Base-by-base conservation (phyloP, 768 basidiomycete species). In the Termitomyces sp. region DNA sequence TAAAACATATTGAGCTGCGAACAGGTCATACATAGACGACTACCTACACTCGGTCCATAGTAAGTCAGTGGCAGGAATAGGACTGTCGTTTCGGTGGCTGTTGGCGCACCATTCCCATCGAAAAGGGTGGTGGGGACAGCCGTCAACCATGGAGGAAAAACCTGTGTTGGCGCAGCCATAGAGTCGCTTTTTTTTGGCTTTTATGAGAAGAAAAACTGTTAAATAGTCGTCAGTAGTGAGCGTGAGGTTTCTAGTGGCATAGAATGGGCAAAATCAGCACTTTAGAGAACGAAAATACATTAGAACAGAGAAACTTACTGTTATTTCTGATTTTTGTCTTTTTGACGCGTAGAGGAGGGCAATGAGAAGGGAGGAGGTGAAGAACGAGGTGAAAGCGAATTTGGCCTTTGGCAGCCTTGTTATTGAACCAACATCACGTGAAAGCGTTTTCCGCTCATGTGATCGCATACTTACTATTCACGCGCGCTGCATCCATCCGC, bases 31-130 rank as follows among this genome's bases (percentile, higher is more conserved):
- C n/a, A 19, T 35, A 17, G 46, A 30, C 10, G 17, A 23, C 3
- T 40, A 56, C 61, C 80, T 66, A 91, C 89, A 68, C 85, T 85
- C 52, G 91, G 89, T 30, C 91, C 91, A 61, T 81, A 90, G 70
- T 92, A 93, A 0, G 90, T 91, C 61, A 91, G 72, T 40, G 91
- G 88, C 49, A 91, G 66, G 61, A 78, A 82, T 27, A 89, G 63
- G 10, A 86, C 72, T 32, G 72, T 76, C 25, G 82, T 84, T 42
- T 76, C 74, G 14, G 86, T 89, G 47, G 80, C 74, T 54, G 83
- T 63, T 34, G 79, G 77, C 21, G 70, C 70, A 48, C 86, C 88
- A 51, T 72, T 74, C 3, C 74, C 71, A 64, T 83, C 75, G 7
- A 82, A 82, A 46, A 84, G 66, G 30, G 81, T 71, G 17, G 81